Base-by-base conservation (phyloP, 148 eudicot species). In the Tetragonia tetragonoides region DNA sequence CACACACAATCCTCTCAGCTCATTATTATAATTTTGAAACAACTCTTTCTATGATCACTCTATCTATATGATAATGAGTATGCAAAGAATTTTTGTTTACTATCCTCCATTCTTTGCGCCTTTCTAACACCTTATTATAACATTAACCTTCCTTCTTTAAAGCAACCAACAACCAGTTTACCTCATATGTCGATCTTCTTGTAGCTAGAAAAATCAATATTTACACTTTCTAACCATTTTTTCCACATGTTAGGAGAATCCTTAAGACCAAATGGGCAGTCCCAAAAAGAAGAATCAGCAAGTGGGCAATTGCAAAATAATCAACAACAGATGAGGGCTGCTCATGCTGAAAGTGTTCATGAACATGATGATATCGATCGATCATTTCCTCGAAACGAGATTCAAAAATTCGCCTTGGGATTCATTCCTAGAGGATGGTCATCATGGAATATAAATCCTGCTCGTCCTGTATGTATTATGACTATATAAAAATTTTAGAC, bases 401-500 rank as follows among this genome's bases (percentile, higher is more conserved):
- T 46, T 21, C 65, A 60, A 39, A 84, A 72, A 24, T 20, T 63
- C 18, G 24, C 70, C 14, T 77, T 67, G 54, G 60, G 59, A 23
- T 79, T 67, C 74, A 53, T 77, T 23, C 80, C 83, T 1, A 17
- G 37, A 24, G 66, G 75, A 73, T 38, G 85, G 49, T 46, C 49
- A 5, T 46, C 49, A 5, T 46, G 49, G 0, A 85, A 83, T 39
- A 41, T 70, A 23, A 84, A 79, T 77, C 76, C 77, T 18, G 74
- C 81, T n/a, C 88, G 90, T 16, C 73, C 67, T 82, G 95, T 89
- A 82, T 56, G 83, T 61, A 16, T 68, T 6, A 15, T 40, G 38
- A 4, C 2, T 11, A 28, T 3, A 46, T 21, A n/a, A n/a, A 62
- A 61, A 21, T 51, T 28, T 24, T 4, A 14, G 11, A 10, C 11